Conservation (phyloP, 257 asterid genomes). For the Coffea eugenioides region DNA sequence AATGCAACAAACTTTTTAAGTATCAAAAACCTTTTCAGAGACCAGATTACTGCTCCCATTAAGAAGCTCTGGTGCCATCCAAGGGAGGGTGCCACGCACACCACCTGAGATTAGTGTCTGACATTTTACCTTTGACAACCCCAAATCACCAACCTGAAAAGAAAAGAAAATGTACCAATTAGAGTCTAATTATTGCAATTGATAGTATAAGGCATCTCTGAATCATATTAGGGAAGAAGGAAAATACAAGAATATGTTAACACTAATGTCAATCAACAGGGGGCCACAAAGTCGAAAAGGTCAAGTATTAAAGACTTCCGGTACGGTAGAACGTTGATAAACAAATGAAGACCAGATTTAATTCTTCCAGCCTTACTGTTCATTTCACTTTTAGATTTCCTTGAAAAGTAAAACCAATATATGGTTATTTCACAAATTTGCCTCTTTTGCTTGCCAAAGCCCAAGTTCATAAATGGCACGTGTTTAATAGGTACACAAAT, state of each 20-base stretch:
- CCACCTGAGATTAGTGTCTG: conserved; percentile 96
- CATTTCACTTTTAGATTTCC: no score
- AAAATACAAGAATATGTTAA: background rate
- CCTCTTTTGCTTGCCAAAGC: no score
- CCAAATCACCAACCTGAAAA: conserved; percentile 95
- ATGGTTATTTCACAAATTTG: no score
- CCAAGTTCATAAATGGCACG: no score
- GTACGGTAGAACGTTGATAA: background rate
- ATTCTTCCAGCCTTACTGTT: no score
- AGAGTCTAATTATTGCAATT: background rate
- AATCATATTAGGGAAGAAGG: background rate
- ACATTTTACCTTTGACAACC: conserved; percentile 94
- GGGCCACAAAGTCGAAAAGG: no score
- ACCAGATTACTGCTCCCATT: conserved; percentile 97
- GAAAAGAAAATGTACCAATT: background rate
- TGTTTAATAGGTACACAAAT: background rate
- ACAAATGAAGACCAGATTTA: no score
- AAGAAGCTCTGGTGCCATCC: conserved; percentile 99
- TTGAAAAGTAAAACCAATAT: no score
- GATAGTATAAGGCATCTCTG: conserved; percentile 1
- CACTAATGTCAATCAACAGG: background rate
- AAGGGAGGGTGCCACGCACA: conserved; percentile 99
- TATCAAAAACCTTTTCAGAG: conserved; percentile 74
- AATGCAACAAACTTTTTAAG: background rate
- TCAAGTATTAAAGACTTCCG: background rate